These are phyloP conservation scores for Rosa lucieae DNA, from an alignment of 306 rosid genomes.

Conservation along the genomic window DNA sequence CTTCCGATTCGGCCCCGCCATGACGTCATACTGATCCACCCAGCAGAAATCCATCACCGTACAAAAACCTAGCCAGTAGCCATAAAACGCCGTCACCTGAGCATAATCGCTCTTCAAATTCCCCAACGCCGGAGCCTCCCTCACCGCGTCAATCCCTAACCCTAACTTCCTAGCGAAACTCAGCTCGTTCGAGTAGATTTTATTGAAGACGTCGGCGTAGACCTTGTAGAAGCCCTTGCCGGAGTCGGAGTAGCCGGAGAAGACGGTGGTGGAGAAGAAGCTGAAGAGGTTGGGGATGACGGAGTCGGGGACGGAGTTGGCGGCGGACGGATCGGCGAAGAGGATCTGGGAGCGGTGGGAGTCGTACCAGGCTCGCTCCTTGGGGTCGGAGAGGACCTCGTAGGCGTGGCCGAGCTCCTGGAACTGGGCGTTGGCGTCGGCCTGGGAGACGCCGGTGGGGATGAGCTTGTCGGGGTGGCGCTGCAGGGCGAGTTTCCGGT, in stretches of 20 bases:
- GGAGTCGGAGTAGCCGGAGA: conserved; percentile 62
- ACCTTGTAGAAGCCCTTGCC: conserved; percentile 75
- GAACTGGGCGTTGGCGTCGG: conserved; percentile 85
- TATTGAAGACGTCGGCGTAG: conserved; percentile 61
- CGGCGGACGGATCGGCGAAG: conserved; percentile 65
- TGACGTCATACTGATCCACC: conserved; percentile 76
- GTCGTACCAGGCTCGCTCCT: conserved; percentile 96
- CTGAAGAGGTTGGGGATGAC: conserved; percentile 74
- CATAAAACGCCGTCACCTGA: conserved; percentile 80
- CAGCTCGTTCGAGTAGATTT: conserved; percentile 67
- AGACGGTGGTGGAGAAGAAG: conserved; percentile 85
- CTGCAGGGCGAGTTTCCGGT: conserved; percentile 78
- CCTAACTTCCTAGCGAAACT: conserved; percentile 65
- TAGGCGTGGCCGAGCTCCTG: conserved; percentile 94
- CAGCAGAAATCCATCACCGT: conserved; percentile 91
- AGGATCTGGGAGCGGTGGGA: conserved; percentile 96
- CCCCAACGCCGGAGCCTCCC: conserved; percentile 82
- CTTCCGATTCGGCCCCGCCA: conserved; percentile 76
- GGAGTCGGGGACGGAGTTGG: conserved; percentile 43
- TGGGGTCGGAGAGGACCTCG: conserved; percentile 93
- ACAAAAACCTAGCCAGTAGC: conserved; percentile 77
- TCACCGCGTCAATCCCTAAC: conserved; percentile 46
- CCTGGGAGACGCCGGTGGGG: conserved; percentile 66
- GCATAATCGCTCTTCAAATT: conserved; percentile 70
- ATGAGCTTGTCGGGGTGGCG: conserved; percentile 97